phyloP scores from a whole-genome alignment of 306 rosid species.

The Sicyos baderoa region DNA sequence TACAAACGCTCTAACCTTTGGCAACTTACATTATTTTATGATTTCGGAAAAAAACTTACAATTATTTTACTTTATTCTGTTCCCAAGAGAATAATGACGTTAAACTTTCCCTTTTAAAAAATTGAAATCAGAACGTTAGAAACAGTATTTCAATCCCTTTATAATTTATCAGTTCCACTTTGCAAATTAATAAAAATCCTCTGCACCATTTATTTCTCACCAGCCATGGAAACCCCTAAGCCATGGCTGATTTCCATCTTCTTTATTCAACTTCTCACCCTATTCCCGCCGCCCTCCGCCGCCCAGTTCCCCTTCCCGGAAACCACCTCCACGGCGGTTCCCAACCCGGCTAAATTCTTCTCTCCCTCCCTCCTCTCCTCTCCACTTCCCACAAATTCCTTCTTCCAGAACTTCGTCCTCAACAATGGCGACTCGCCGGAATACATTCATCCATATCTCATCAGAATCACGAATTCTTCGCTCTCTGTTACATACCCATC shows the following conservation, averaged over 20 bases:
- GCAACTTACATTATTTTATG: neutral
- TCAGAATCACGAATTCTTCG: constrained; percentile 48
- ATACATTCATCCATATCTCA: constrained; percentile 73
- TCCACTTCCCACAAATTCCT: constrained; percentile 85
- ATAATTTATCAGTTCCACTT: neutral
- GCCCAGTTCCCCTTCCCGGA: constrained; percentile 53
- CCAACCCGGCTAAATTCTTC: constrained; percentile 68
- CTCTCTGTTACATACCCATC: constrained; percentile 64
- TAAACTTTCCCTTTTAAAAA: neutral
- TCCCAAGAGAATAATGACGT: neutral
- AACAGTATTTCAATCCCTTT: neutral
- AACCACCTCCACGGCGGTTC: constrained; percentile 53
- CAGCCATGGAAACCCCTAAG: neutral
- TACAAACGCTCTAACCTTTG: neutral
- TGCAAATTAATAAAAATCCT: neutral
- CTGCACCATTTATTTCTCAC: neutral
- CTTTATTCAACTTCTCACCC: neutral
- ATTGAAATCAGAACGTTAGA: neutral
- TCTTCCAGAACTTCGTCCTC: constrained; percentile 73
- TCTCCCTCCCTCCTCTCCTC: constrained; percentile 41
- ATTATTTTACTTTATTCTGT: neutral
- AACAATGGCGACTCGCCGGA: constrained; percentile 72
- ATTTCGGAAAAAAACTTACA: too few species aligned
- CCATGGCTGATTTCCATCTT: neutral
- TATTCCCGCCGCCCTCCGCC: neutral